Percentiles rank a stretch among this genome's conserved stretches.
Conservation (phyloP, 192 early-diverging fungal species). For the Podila epicladia region DNA sequence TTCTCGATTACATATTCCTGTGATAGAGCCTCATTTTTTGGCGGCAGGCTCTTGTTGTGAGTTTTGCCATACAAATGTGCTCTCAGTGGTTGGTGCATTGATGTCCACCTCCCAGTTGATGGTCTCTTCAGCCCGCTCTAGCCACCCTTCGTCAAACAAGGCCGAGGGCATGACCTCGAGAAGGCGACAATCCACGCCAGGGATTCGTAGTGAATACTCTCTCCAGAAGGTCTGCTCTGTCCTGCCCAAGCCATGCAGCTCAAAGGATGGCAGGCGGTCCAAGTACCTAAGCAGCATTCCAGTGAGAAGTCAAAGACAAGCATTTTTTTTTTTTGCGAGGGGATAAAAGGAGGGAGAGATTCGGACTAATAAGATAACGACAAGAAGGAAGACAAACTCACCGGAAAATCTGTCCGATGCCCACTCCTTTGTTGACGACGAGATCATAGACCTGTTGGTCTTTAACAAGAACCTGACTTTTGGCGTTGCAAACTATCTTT, state of each 20-base stretch:
- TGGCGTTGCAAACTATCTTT: slow-evolving; percentile 55
- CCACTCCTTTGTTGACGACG: slow-evolving; percentile 51
- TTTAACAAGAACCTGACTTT: slow-evolving; percentile 48
- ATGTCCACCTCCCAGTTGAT: slow-evolving; percentile 36
- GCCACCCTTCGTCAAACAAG: slow-evolving; percentile 41
- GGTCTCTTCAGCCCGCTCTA: slow-evolving; percentile 15
- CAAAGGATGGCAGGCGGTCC: slow-evolving; percentile 51
- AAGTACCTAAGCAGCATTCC: slow-evolving; percentile 23
- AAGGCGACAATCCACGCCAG: slow-evolving; percentile 51
- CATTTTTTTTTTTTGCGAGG: too few species aligned
- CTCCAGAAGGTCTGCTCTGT: slow-evolving; percentile 52
- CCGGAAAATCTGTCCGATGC: slow-evolving; percentile 58
- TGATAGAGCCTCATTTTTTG: background rate
- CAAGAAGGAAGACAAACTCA: background rate
- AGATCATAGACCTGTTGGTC: slow-evolving; percentile 45
- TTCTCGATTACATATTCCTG: background rate
- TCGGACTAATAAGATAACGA: too few species aligned
- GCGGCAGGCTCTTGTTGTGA: background rate
- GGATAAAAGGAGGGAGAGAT: too few species aligned
- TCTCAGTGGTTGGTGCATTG: background rate
- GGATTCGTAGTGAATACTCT: slow-evolving; percentile 49
- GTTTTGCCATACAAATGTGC: background rate
- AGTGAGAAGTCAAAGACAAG: background rate
- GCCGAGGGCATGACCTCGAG: slow-evolving; percentile 45
- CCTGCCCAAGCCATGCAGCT: slow-evolving; percentile 46